phyloP scores from a whole-genome alignment of 352 stramenopile genomes.

The Phytophthora meadii region DNA sequence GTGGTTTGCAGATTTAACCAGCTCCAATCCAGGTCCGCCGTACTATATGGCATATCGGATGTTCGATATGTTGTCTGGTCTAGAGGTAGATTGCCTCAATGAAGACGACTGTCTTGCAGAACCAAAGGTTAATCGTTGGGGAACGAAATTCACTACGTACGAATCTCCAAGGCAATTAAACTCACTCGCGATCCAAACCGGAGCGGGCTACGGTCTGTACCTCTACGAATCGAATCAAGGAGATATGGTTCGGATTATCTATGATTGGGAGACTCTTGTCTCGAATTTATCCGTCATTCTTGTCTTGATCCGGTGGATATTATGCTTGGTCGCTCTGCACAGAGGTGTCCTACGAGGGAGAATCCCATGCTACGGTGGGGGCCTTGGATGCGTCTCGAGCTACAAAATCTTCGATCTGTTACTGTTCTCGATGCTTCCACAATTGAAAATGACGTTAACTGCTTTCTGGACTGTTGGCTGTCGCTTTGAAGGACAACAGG shows the following conservation, averaged over 20 bases:
- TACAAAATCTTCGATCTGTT: constrained; percentile 36
- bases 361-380: constrained; percentile 10
- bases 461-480: constrained; percentile 44
- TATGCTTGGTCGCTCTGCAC: constrained; percentile 31
- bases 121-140: constrained; percentile 11
- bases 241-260: constrained; percentile 17
- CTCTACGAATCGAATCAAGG: constrained; percentile 11
- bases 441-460: constrained; percentile 39
- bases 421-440: constrained; percentile 38
- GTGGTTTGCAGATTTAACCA: constrained; percentile 40
- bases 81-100: constrained; percentile 23
- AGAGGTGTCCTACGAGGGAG: background rate
- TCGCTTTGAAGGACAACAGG: constrained; percentile 48
- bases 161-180: constrained; percentile 6
- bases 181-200: constrained; percentile 32
- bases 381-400: constrained; percentile 35
- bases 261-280: constrained; percentile 40
- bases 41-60: constrained; percentile 27
- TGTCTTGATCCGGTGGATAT: constrained; percentile 43
- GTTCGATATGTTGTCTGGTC: constrained; percentile 26
- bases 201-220: constrained; percentile 33
- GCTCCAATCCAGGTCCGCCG: constrained; percentile 12
- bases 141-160: constrained; percentile 15
- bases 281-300: constrained; percentile 37
- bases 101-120: constrained; percentile 16